Conservation (phyloP, 2,329 filamentous ascomycete species). For the Setomelanomma holmii region DNA sequence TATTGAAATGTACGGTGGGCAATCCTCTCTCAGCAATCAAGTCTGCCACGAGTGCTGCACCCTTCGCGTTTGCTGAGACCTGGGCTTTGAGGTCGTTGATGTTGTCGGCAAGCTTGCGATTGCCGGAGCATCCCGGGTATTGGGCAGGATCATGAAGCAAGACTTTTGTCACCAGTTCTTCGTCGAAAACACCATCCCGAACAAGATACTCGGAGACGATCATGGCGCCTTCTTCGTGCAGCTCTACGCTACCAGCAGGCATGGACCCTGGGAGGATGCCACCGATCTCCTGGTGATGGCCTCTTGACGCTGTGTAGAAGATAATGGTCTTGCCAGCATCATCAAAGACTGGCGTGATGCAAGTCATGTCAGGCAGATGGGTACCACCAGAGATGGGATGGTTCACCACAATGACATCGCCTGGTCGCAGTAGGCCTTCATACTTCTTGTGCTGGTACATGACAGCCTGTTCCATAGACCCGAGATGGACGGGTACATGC, state of each 20-base stretch:
- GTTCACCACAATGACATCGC: constrained; percentile 38
- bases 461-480: constrained; percentile 34
- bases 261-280: constrained; percentile 44
- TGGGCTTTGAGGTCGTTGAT: constrained; percentile 47
- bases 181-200: constrained; percentile 44
- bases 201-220: constrained; percentile 53
- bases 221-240: constrained; percentile 57
- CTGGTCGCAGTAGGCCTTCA: constrained; percentile 24
- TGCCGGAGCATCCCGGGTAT: constrained; percentile 42
- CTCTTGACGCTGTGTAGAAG: constrained; percentile 37
- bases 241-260: constrained; percentile 54
- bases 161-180: constrained; percentile 37
- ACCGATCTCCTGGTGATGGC: constrained; percentile 40
- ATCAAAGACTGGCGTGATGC: constrained; percentile 35
- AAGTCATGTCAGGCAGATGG: constrained; percentile 39
- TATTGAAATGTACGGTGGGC: constrained; percentile 50
- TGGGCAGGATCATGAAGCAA: constrained; percentile 33
- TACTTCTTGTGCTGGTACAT: constrained; percentile 32
- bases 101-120: constrained; percentile 43
- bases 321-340: constrained; percentile 23
- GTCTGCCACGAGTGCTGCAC: constrained; percentile 43
- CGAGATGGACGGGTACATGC: constrained; percentile 31
- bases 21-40: constrained; percentile 47
- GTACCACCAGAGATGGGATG: constrained; percentile 37
- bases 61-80: constrained; percentile 44